Evolutionary conservation across 148 eudicot genomes (phyloP).

Genomic region (Pouteria glomerata): DNA sequence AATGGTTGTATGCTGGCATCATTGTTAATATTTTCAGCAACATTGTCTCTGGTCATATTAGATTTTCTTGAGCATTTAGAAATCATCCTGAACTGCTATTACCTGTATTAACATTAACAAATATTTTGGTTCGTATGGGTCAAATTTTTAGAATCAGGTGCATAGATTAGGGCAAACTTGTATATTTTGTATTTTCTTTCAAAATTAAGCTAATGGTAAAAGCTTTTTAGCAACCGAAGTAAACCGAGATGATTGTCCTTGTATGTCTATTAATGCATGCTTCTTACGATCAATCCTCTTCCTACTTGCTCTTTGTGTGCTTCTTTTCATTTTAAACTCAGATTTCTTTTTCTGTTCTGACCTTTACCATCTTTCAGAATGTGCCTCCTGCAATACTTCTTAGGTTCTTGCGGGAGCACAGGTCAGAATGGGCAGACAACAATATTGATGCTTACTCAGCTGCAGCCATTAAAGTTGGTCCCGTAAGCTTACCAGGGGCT

Average conservation of each 20-base stretch:
- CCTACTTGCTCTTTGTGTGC: background rate
- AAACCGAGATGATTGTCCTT: background rate
- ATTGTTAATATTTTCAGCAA: background rate
- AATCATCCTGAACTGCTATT: background rate
- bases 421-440: conserved; percentile 99
- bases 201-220: background rate
- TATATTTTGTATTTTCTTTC: too few relatives aligned
- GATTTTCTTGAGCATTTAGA: background rate
- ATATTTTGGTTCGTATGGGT: too few relatives aligned
- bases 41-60: background rate
- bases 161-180: background rate
- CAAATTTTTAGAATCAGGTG: background rate
- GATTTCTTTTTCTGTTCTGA: background rate
- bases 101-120: too few relatives aligned
- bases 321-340: background rate
- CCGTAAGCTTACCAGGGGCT: conserved; percentile 70
- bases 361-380: conserved; percentile 49
- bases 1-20: background rate
- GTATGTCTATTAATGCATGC: background rate
- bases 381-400: conserved; percentile 95
- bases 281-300: background rate
- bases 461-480: conserved; percentile 84
- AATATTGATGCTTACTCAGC: conserved; percentile 86
- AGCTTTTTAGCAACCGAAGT: background rate
- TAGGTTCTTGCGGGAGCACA: conserved; percentile 84